Conservation (phyloP, 495 filamentous ascomycete species). For the Corynascus novoguineensis region DNA sequence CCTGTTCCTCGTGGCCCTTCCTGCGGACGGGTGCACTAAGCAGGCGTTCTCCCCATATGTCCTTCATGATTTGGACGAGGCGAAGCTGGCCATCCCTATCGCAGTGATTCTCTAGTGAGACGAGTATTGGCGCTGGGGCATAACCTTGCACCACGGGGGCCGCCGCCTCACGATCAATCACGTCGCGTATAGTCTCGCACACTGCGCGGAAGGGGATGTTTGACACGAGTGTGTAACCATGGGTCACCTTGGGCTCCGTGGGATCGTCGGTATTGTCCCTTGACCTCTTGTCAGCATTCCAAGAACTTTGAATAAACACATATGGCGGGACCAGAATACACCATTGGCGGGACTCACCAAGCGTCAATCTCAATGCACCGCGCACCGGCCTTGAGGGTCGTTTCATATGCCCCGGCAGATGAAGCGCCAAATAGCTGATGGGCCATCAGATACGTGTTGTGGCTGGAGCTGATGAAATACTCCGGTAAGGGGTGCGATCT, state of each 20-base stretch:
- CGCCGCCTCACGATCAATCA: constrained; percentile 40
- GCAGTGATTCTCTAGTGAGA: constrained; percentile 54
- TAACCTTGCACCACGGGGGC: constrained; percentile 27
- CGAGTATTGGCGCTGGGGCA: constrained; percentile 43
- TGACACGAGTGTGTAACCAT: constrained; percentile 51
- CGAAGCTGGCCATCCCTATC: constrained; percentile 40
- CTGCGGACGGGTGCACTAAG: constrained; percentile 40
- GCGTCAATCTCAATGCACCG: constrained; percentile 56
- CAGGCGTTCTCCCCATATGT: constrained; percentile 48
- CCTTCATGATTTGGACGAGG: constrained; percentile 49
- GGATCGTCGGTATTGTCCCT: constrained; percentile 43
- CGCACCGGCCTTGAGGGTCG: constrained; percentile 43
- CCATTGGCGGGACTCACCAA: constrained; percentile 24
- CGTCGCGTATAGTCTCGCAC: constrained; percentile 48
- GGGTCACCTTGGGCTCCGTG: constrained; percentile 51
- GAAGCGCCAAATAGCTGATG: constrained; percentile 49
- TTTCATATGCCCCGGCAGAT: constrained; percentile 44
- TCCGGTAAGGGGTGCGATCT: constrained; percentile 45
- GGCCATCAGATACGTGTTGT: constrained; percentile 64
- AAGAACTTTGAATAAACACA: not conserved
- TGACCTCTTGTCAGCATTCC: not conserved
- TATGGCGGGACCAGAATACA: not conserved
- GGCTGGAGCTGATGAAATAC: constrained; percentile 64
- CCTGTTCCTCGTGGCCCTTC: constrained; percentile 40
- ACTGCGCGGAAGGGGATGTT: constrained; percentile 50